phyloP scores from a whole-genome alignment of 495 filamentous ascomycete genomes.

The Xanthoparmelia taractica region DNA sequence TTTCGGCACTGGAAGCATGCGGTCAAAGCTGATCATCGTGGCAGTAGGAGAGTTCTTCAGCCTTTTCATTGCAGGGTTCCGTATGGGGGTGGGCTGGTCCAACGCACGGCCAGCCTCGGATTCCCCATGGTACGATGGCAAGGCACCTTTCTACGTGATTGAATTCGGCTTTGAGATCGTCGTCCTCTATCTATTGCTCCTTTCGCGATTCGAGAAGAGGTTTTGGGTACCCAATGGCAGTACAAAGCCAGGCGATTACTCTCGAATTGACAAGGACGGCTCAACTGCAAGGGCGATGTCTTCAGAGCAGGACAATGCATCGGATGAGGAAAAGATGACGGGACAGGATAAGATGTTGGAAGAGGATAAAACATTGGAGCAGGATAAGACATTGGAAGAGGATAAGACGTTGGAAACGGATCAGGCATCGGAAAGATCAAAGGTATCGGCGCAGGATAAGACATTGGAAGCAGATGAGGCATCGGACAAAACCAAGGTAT shows the following conservation, averaged over 20 bases:
- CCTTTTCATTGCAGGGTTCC: slow-evolving; percentile 58
- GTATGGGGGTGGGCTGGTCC: slow-evolving; percentile 50
- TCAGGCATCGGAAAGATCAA: not conserved
- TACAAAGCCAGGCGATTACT: slow-evolving; percentile 24
- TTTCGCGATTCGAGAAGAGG: slow-evolving; percentile 57
- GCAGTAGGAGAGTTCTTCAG: slow-evolving; percentile 46
- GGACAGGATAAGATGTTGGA: not conserved
- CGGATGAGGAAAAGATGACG: too few species aligned
- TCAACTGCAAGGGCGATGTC: not conserved
- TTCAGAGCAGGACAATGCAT: too few species aligned
- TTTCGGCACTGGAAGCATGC: slow-evolving; percentile 61
- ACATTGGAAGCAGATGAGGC: not conserved
- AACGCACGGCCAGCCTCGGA: slow-evolving; percentile 40
- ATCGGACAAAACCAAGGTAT: too few species aligned
- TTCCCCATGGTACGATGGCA: slow-evolving; percentile 59
- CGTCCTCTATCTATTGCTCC: slow-evolving; percentile 53
- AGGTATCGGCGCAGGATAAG: not conserved
- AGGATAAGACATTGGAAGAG: not conserved
- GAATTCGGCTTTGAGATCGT: slow-evolving; percentile 63
- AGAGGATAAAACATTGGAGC: not conserved
- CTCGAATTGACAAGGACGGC: not conserved
- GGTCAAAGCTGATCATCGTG: slow-evolving; percentile 57
- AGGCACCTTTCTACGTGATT: slow-evolving; percentile 68
- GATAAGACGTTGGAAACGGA: not conserved
- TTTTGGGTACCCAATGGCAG: slow-evolving; percentile 56